Evolutionary conservation across 2,329 filamentous ascomycete species (phyloP), one percentile per base, ranked within the genome.

Genomic region (Coniochaeta sp.): DNA sequence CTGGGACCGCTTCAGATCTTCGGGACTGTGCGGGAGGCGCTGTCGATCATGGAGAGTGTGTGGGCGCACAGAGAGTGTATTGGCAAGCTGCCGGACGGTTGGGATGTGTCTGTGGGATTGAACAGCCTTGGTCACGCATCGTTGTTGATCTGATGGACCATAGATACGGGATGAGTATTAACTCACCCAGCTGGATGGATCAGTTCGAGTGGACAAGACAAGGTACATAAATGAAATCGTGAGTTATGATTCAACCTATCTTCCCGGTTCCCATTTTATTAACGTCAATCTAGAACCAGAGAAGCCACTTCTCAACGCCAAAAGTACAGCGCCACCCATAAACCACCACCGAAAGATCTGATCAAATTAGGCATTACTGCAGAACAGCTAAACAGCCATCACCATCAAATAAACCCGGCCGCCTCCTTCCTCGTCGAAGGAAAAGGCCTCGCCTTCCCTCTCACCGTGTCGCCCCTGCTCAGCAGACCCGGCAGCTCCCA

Each of bases 401-500:
- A 40, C 24, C 44, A 57, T 61, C 26, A 58, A 3, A 54, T 11
- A 40, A 58, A 47, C 33, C 36, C 54, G 12, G 4, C 14, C n/a
- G 22, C 14, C 38, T 59, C 57, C 34, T 57, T 38, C 24, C 52
- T 54, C n/a, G 26, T 26, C 31, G 34, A 19, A 31, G 56, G 58
- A n/a, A 33, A 58, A 5, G 61, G 62, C 24, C 56, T 57, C 8
- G 71, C 74, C 65, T 73, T 71, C 61, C 31, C 54, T 17, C 26
- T 57, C 28, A 80, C 64, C 19, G 70, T 65, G 36, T 73, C 79
- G 22, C 61, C 62, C 28, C 62, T 60, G 17, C 63, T 62, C 59
- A 82, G 64, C 59, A 83, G 67, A 4, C 75, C 78, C 4, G 59
- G 59, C 59, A 83, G 69, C 68, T 83, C 80, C 80, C 81, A 83